Evolutionary conservation across 306 rosid species (phyloP).

Genomic region (Pterocarpus santalinus): DNA sequence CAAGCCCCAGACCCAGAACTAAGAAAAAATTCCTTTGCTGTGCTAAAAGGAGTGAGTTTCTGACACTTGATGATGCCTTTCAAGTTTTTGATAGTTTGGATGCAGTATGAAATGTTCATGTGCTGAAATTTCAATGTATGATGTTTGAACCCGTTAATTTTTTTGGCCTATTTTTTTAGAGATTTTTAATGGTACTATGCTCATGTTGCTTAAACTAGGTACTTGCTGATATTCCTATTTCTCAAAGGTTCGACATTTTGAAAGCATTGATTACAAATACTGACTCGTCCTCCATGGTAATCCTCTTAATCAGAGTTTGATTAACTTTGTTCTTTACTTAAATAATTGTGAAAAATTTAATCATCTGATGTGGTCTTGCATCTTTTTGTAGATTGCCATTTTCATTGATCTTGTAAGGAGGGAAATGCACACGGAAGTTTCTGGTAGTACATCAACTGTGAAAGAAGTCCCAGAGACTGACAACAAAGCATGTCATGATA

Average conservation of each 20-base stretch:
- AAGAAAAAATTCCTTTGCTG: constrained; percentile 71
- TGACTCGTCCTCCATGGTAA: constrained; percentile 88
- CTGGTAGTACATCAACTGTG: constrained; percentile 50
- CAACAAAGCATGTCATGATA: constrained; percentile 13
- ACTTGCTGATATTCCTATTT: constrained; percentile 73
- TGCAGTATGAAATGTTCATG: constrained; percentile 27
- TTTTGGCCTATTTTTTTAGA: constrained; percentile 19
- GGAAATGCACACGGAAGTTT: constrained; percentile 69
- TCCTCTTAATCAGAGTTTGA: constrained; percentile 40
- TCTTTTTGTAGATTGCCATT: constrained; percentile 73
- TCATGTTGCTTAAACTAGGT: constrained; percentile 61
- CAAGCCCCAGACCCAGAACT: constrained; percentile 65
- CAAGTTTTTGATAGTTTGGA: constrained; percentile 22
- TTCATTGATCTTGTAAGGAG: constrained; percentile 73
- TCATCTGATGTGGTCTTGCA: constrained; percentile 47
- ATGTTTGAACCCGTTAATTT: constrained; percentile 31
- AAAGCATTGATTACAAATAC: constrained; percentile 73
- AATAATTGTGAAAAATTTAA: constrained; percentile 17
- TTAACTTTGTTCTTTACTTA: constrained; percentile 6
- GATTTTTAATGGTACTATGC: constrained; percentile 21
- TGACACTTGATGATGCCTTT: constrained; percentile 21
- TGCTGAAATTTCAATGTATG: constrained; percentile 30
- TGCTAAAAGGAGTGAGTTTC: constrained; percentile 72
- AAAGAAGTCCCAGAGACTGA: constrained; percentile 43
- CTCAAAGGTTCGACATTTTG: constrained; percentile 77